Evolutionary conservation across 352 stramenopile species (phyloP), one percentile per base, ranked within the genome.

Genomic region (Pythium monospermum): DNA sequence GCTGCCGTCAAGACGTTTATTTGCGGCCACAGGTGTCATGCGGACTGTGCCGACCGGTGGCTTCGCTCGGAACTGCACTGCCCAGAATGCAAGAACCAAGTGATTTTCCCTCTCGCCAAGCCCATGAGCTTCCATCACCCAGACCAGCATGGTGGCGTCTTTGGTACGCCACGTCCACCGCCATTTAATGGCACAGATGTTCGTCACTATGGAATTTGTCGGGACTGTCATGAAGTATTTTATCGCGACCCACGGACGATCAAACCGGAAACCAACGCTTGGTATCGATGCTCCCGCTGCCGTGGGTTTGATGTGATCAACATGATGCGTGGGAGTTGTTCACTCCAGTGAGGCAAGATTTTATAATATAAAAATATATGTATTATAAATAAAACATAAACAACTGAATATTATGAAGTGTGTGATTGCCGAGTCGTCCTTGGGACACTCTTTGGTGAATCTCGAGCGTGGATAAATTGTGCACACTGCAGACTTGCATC

Each of bases 21-120:
- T 13, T 90, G 82, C 55, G 62, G 56, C 30, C 76, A 92, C 53
- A 25, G 79, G 12, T 89, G 85, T 52, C 82, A 92, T 44, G 66
- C 58, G 8, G 46, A 66, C 2, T 92, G 82, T 38, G 54, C 76
- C 15, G 74, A 92, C 40, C 58, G 65, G 38, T 80, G 73, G 67
- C 42, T 92, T 27, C 57, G 47, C 6, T 59, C 26, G 10, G 54
- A 76, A 22, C 45, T 79, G 16, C 63, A 54, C 38, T 92, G 82
- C 35, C 78, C 76, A 1, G 49, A 73, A 2, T 92, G 82, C 53
- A 68, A 72, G 27, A 61, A 56, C 26, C 76, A 91, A 50, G 57
- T 87, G 39, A 51, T 91, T 10, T 88, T 81, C 37, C 79, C 79
- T 0, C 27, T 69, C 21, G 67, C 68, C 16, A 30, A 53, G 47